Conservation (phyloP, 345 rosid genomes). For the Gossypium sturtianum region DNA sequence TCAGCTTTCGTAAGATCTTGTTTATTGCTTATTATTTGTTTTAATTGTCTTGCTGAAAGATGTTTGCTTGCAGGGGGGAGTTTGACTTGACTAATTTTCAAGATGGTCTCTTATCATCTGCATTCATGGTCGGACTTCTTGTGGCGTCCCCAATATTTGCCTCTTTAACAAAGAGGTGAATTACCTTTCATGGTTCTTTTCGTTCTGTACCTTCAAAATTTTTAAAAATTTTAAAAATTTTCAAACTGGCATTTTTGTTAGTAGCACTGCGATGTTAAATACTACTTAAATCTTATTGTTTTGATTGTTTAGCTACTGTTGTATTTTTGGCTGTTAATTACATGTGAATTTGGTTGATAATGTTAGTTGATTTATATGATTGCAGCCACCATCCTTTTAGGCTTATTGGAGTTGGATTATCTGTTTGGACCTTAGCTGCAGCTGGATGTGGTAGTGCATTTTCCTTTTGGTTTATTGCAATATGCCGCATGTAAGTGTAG, state of each 20-base stretch:
- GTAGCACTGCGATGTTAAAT: not conserved
- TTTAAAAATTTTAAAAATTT: not conserved
- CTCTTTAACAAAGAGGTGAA: constrained; percentile 70
- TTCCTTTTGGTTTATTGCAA: constrained; percentile 77
- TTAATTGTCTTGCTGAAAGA: not conserved
- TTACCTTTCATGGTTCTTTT: not conserved
- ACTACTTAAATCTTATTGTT: not conserved
- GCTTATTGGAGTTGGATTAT: constrained; percentile 83
- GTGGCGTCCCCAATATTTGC: constrained; percentile 91
- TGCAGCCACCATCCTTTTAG: constrained; percentile 81
- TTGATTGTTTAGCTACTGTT: not conserved
- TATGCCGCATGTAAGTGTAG: constrained; percentile 68
- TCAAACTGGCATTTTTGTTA: not conserved
- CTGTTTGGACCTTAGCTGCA: constrained; percentile 84
- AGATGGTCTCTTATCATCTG: constrained; percentile 93
- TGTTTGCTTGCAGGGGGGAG: constrained; percentile 55
- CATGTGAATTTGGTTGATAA: not conserved
- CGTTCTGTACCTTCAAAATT: not conserved
- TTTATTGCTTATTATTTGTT: not conserved
- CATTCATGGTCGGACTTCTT: constrained; percentile 98
- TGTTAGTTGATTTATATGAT: not conserved
- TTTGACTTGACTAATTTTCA: constrained; percentile 69
- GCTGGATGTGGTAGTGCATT: constrained; percentile 74
- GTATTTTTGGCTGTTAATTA: not conserved
- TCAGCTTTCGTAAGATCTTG: not conserved